Base-by-base conservation (phyloP, 257 asterid genomes). In the Rhazya stricta region DNA sequence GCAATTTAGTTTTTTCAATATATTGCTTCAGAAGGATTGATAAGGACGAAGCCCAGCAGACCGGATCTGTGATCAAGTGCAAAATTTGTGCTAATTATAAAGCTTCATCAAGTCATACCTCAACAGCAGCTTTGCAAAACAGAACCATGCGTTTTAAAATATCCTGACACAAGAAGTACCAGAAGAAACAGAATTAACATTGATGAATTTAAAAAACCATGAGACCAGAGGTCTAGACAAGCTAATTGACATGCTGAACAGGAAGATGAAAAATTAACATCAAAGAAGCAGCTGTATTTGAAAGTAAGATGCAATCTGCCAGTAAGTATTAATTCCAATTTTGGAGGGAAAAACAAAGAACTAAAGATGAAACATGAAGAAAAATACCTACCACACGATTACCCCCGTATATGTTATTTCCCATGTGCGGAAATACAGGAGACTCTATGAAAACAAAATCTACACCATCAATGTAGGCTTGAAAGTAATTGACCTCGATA, bases 91-190 rank as follows among this genome's bases (percentile, higher is more conserved):
- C 62, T 76, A 45, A 43, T 56, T 34, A 13, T 15, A 56, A 67
- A 69, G 67, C 57, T 37, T 70, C 29, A 32, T 36, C 3, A 66
- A 50, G 13, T 42, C 80, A 77, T 90, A 94, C 99, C 98, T 92
- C 99, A 54, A 91, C 83, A 58, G 99, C 96, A 67, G 96, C 96
- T 92, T 91, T 95, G 89, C 99, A 95, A 72, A 95, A 92, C 80
- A 92, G 83, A 79, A 79, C 78, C 99, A 95, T 92, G 82, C 98
- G 98, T 82, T 89, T 95, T 72, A 95, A 83, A 88, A 95, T 82
- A 75, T 95, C 99, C 99, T 92, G 97, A 83, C 83, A 74, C 37
- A 81, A 68, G 34, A 58, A 83, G 74, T 39, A 74, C 56, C 81
- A 69, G 58, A 67, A 56, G 54, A 48, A 62, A 62, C 36, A 60